These are phyloP conservation scores for Barnettozyma siamensis DNA, from an alignment of 805 yeast genomes.

Conservation along the genomic window DNA sequence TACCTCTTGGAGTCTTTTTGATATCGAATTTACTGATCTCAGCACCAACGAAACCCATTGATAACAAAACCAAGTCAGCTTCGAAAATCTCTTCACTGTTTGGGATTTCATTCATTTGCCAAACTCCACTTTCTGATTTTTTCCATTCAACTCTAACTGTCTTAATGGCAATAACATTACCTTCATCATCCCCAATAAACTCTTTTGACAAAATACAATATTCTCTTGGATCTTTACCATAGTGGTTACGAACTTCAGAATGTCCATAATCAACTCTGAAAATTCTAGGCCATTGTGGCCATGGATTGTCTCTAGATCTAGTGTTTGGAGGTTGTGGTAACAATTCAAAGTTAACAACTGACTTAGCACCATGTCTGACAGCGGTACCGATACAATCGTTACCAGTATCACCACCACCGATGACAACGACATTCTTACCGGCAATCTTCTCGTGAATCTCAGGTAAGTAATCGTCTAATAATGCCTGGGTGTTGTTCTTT, in stretches of 20 bases:
- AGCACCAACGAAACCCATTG: slow-evolving; percentile 98
- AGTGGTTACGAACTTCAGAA: slow-evolving; percentile 88
- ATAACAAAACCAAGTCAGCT: slow-evolving; percentile 87
- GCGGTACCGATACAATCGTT: slow-evolving; percentile 98
- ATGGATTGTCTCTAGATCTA: slow-evolving; percentile 92
- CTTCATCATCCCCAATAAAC: slow-evolving; percentile 90
- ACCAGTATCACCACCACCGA: slow-evolving; percentile 99
- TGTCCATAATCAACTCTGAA: slow-evolving; percentile 98
- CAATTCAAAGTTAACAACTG: slow-evolving; percentile 90
- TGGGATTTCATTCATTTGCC: slow-evolving; percentile 99
- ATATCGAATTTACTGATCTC: slow-evolving; percentile 69
- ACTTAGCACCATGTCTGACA: slow-evolving; percentile 93
- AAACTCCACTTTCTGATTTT: slow-evolving; percentile 89
- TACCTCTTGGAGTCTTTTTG: slow-evolving; percentile 77
- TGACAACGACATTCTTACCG: slow-evolving; percentile 90
- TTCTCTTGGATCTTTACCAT: slow-evolving; percentile 97
- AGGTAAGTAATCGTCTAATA: slow-evolving; percentile 74
- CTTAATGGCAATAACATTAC: slow-evolving; percentile 91
- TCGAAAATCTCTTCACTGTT: slow-evolving; percentile 91
- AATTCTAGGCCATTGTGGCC: slow-evolving; percentile 99
- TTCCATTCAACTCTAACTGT: slow-evolving; percentile 98
- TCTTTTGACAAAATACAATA: slow-evolving; percentile 93
- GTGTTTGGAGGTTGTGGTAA: slow-evolving; percentile 85
- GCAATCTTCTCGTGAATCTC: slow-evolving; percentile 63
- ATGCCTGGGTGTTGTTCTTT: slow-evolving; percentile 82